Evolutionary conservation across 1,139 yeast genomes (phyloP).

Genomic region (Zygoascus sp.): DNA sequence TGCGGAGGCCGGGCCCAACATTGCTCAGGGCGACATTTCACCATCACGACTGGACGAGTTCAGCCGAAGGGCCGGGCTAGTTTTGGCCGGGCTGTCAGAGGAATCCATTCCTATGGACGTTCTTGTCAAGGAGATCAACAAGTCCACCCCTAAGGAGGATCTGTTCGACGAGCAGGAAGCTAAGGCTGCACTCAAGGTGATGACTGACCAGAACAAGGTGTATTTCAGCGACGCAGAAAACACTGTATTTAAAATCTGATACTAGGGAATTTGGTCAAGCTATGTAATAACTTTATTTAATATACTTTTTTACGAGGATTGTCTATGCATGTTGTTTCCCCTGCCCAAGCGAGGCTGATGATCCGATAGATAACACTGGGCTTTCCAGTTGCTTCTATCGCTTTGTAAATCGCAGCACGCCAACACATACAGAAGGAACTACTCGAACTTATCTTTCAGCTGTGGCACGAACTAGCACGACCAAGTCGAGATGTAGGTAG

Average conservation of each 20-base stretch:
- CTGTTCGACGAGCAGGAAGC: conserved; percentile 35
- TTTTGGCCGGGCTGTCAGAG: conserved; percentile 33
- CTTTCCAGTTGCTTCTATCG: conserved; percentile 4
- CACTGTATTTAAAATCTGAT: conserved; percentile 13
- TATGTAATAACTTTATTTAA: neutral
- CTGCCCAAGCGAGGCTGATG: too few relatives aligned
- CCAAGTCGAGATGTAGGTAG: conserved; percentile 5
- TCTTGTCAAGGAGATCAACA: conserved; percentile 34
- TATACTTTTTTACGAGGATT: neutral
- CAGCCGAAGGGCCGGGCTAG: conserved; percentile 31
- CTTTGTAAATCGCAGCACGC: conserved; percentile 2
- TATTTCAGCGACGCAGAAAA: conserved; percentile 28
- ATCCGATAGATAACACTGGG: neutral
- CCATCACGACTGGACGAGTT: conserved; percentile 32
- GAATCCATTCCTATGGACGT: conserved; percentile 27
- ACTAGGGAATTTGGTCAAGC: neutral
- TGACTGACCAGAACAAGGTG: conserved; percentile 37
- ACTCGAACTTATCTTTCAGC: neutral
- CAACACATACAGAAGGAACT: neutral
- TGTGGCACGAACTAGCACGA: neutral
- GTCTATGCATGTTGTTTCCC: too few relatives aligned
- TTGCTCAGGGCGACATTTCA: conserved; percentile 30
- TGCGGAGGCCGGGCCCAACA: conserved; percentile 19
- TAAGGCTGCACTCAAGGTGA: conserved; percentile 33
- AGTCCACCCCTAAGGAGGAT: conserved; percentile 34